Percentiles rank a stretch among this genome's conserved stretches.
These are phyloP conservation scores for Suillus subluteus DNA, from an alignment of 768 basidiomycete species.

Conservation along the genomic window DNA sequence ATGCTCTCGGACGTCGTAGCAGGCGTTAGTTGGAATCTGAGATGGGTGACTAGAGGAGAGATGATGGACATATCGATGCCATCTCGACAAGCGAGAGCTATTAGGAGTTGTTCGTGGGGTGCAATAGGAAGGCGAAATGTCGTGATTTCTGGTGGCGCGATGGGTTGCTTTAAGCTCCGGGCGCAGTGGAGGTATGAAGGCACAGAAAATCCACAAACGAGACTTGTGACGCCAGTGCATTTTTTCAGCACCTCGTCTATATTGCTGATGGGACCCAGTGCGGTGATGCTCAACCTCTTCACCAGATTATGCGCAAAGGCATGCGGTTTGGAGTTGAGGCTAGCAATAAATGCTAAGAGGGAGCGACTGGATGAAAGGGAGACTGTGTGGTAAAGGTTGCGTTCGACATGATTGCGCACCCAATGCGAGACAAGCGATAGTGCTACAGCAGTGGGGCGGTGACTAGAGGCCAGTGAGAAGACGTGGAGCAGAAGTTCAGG, in stretches of 20 bases:
- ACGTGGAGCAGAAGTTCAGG: conserved; percentile 39
- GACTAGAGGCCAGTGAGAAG: conserved; percentile 39
- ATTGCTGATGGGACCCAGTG: conserved; percentile 35
- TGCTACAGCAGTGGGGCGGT: conserved; percentile 31
- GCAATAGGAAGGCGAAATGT: conserved; percentile 9
- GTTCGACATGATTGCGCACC: conserved; percentile 37
- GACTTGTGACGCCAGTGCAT: conserved; percentile 36
- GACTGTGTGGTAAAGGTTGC: conserved; percentile 42
- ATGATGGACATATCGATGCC: conserved; percentile 38
- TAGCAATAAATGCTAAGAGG: conserved; percentile 34
- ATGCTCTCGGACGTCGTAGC: conserved; percentile 14
- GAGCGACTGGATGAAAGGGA: conserved; percentile 35
- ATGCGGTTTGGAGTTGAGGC: conserved; percentile 27
- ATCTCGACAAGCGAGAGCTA: conserved; percentile 39
- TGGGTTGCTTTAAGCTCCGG: not conserved
- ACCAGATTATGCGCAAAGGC: conserved; percentile 28
- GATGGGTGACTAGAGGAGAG: conserved; percentile 34
- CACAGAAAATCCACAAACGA: conserved; percentile 41
- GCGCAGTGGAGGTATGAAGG: conserved; percentile 26
- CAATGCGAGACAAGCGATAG: conserved; percentile 41
- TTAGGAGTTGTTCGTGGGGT: conserved; percentile 38
- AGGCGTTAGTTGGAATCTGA: conserved; percentile 36
- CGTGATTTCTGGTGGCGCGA: conserved; percentile 5
- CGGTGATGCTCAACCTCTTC: conserved; percentile 40
- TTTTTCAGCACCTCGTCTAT: conserved; percentile 36